Base-by-base conservation (phyloP, 257 asterid genomes). In the Primulina eburnea region DNA sequence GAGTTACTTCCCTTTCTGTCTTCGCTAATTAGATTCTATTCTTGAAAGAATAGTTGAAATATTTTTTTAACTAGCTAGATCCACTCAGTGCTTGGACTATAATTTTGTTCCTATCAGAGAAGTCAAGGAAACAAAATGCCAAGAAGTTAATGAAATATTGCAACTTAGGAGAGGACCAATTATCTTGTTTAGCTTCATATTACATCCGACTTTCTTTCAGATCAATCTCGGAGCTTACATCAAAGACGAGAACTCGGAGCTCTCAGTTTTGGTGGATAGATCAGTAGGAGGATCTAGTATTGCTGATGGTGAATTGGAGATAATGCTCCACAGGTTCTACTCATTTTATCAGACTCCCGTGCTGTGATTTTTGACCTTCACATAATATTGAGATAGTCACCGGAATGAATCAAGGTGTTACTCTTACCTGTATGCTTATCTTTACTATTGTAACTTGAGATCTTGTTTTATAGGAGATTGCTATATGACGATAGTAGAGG, bases 221-320 rank as follows among this genome's bases (percentile, higher is more conserved):
- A 86, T 88, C 63, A 88, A 88, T 81, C 92, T 82, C 64, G 95
- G 95, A 56, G 76, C 80, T 72, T 88, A 77, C 77, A 70, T 80
- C 70, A 77, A 84, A 78, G 95, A 88, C 65, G 57, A 78, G 72
- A 78, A 53, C 72, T 81, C 76, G 4, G 95, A 84, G 79, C 47
- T 88, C 34, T 88, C 95, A 21, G 56, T 88, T 71, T 80, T 88
- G 80, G 95, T 88, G 71, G 95, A 88, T 78, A 86, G 95, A 78
- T 73, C 95, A 52, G 81, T 82, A 43, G 92, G 92, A 73, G 95
- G 95, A 67, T 84, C 95, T 64, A 88, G 95, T 73, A 76, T 86
- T 20, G 72, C 72, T 69, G 90, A 86, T 71, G 92, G 95, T 40
- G 84, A 86, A 71, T 69, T 88, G 81, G 95, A 88, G 77, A 79